Percentiles rank a stretch among this genome's conserved stretches.
Evolutionary conservation across 495 filamentous ascomycete genomes (phyloP).

Genomic region (Daldinia bambusicola): DNA sequence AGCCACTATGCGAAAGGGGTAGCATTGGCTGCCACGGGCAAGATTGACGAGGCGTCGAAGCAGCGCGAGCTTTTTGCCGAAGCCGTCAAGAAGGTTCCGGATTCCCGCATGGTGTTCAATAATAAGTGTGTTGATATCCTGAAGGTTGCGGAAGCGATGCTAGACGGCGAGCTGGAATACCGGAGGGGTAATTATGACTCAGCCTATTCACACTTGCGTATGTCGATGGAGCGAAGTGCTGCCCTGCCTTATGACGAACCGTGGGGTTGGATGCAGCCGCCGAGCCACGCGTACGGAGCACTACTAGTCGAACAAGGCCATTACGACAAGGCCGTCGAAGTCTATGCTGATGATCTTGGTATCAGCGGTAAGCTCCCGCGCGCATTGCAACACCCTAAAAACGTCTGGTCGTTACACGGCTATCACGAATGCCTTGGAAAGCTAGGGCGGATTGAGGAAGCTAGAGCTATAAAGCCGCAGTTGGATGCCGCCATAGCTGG

Average conservation of each 20-base stretch:
- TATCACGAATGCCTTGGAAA: conserved; percentile 70
- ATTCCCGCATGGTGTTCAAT: conserved; percentile 70
- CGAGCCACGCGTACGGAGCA: conserved; percentile 72
- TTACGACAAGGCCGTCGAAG: conserved; percentile 62
- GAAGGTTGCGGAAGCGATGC: conserved; percentile 67
- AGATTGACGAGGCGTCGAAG: conserved; percentile 58
- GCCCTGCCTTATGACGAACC: conserved; percentile 72
- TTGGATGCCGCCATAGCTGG: conserved; percentile 61
- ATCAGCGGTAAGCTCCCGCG: conserved; percentile 64
- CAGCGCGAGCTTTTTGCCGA: conserved; percentile 58
- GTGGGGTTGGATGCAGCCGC: conserved; percentile 77
- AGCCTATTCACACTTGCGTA: conserved; percentile 65
- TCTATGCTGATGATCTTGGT: conserved; percentile 72
- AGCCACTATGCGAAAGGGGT: conserved; percentile 72
- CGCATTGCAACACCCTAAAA: conserved; percentile 69
- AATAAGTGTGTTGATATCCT: conserved; percentile 71
- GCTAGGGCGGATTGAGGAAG: conserved; percentile 61
- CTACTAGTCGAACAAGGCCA: conserved; percentile 69
- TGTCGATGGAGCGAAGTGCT: conserved; percentile 65
- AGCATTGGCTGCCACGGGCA: conserved; percentile 65
- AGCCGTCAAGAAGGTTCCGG: conserved; percentile 58
- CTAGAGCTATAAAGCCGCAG: conserved; percentile 58
- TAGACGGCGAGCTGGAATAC: conserved; percentile 76
- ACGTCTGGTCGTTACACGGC: conserved; percentile 75
- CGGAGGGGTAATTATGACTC: conserved; percentile 63